Base-by-base conservation (phyloP, 768 basidiomycete species). In the Naematelia aurantialba region DNA sequence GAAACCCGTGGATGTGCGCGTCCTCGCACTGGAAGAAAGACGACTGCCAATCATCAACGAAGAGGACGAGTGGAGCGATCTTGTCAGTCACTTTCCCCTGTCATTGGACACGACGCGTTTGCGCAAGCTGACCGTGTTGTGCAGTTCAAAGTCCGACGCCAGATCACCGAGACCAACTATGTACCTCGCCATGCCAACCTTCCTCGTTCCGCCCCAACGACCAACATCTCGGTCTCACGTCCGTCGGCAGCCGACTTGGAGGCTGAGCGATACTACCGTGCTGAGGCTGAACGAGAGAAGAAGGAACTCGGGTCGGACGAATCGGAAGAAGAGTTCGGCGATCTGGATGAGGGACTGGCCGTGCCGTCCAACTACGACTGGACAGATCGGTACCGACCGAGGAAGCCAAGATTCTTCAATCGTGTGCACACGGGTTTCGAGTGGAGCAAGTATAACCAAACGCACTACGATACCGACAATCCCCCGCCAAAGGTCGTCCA, bases 361-460 rank as follows among this genome's bases (percentile, higher is more conserved):
- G 51, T 45, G 8, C 26, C 29, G 19, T 39, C 57, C n/a, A 34
- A 30, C 44, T 98, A 98, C 78, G 90, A 90, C 68, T 98, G 94
- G 96, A 92, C 94, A 79, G 96, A 99, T 81, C 94, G 97, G 76
- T 98, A 94, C 70, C 82, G 96, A 39, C 94, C 96, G 27, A 83
- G 96, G 31, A 99, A 98, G 77, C 96, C 96, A 46, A 83, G 93
- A 62, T 99, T 97, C 81, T 97, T 98, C 81, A 99, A 99, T 74
- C 87, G 96, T 58, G 96, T 98, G 24, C 92, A 98, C 72, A 99
- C 96, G 27, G 96, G 96, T 25, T 99, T 94, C 74, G 96, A 99
- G 76, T 99, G 96, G 96, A 98, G 94, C 81, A 98, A 97, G 81
- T 99, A 98, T 78, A 98, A 98, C 77, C 94, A 98, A 77, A 98